Percentiles rank a stretch among this genome's conserved stretches.
These are phyloP conservation scores for Colletotrichum melonis DNA, from an alignment of 2,329 filamentous ascomycete species.

Conservation along the genomic window DNA sequence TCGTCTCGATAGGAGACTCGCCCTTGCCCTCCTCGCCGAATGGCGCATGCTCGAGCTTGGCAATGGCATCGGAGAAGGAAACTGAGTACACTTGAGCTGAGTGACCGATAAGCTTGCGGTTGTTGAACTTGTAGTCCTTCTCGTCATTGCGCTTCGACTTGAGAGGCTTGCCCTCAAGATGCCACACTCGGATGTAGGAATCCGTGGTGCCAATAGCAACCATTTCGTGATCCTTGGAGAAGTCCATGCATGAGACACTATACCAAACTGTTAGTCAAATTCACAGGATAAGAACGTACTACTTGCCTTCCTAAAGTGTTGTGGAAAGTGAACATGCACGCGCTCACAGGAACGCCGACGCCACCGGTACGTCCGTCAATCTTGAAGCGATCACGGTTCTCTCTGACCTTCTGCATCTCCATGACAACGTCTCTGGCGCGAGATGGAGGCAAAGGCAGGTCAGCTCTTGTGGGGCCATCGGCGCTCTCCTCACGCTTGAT, in stretches of 20 bases:
- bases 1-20: slow-evolving; percentile 58
- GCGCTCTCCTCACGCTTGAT: slow-evolving; percentile 90
- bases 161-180: slow-evolving; percentile 85
- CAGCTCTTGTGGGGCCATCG: slow-evolving; percentile 81
- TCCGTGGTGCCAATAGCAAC: slow-evolving; percentile 91
- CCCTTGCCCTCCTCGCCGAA: slow-evolving; percentile 62
- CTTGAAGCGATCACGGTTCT: slow-evolving; percentile 90
- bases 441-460: slow-evolving; percentile 88
- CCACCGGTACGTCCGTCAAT: slow-evolving; percentile 88
- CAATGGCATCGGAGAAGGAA: slow-evolving; percentile 82
- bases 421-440: slow-evolving; percentile 90
- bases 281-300: neutral
- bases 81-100: slow-evolving; percentile 90
- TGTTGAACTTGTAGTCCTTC: slow-evolving; percentile 70
- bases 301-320: slow-evolving; percentile 90
- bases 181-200: slow-evolving; percentile 96
- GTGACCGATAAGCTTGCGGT: slow-evolving; percentile 85
- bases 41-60: slow-evolving; percentile 59
- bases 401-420: slow-evolving; percentile 93
- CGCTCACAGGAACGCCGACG: slow-evolving; percentile 83
- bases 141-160: slow-evolving; percentile 71
- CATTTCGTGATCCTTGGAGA: slow-evolving; percentile 89
- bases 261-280: slow-evolving; percentile 33
- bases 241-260: slow-evolving; percentile 92
- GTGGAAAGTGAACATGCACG: slow-evolving; percentile 99